Evolutionary conservation across 352 stramenopile species (phyloP), one percentile per base, ranked within the genome.

Genomic region (Globisporangium echinulatum): DNA sequence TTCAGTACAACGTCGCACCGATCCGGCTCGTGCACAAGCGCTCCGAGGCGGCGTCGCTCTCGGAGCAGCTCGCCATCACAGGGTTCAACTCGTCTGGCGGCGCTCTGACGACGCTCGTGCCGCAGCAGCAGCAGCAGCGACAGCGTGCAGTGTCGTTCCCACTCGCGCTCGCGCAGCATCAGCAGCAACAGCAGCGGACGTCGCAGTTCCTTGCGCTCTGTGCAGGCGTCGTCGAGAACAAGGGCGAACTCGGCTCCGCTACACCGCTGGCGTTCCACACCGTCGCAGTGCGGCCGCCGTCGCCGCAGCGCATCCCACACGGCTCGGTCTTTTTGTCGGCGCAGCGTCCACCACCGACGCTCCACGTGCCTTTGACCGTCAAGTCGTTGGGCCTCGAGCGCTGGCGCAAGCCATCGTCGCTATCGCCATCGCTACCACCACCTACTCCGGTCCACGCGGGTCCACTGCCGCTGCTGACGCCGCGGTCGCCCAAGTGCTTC

Each of bases 131-230:
- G 55, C 43, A 44, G 40, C 54, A 67, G 63, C 52, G 53, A 52
- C 54, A 66, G 47, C 64, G 70, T 14, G 67, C 68, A 3, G 50
- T 73, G 8, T 78, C 70, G 36, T 78, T 69, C 36, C 70, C 70
- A 14, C 42, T 74, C 4, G 49, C 63, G 40, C 19, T 77, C 15
- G n/a, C 36, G 0, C 36, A 36, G 7, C 54, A 67, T 19, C 51
- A 62, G 42, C 63, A 33, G 39, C 55, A 33, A 19, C 58, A 55
- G 39, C 10, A 49, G 5, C 51, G 19, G 56, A 48, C 43, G 0
- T 48, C 50, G 8, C 58, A 53, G 19, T 52, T 68, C 7, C 62
- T 67, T 11, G 54, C 61, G 7, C 49, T 67, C 42, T 61, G 54
- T 38, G n/a, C 59, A 6, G 36, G 48, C 6, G 38, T 36, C 14